phyloP scores from a whole-genome alignment of 768 basidiomycete species.

The Pleurotus eryngii region DNA sequence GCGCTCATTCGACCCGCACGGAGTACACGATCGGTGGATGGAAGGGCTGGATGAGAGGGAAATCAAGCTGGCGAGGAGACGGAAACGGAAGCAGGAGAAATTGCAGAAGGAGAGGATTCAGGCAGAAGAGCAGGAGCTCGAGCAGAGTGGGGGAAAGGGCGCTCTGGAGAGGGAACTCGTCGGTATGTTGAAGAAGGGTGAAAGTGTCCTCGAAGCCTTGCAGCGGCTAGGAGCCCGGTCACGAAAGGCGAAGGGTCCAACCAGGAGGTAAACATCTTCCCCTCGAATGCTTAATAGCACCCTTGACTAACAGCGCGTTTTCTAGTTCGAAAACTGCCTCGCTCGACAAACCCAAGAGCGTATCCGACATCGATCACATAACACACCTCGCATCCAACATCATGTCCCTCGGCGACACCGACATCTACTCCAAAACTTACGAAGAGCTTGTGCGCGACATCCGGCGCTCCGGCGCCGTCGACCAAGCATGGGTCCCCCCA shows the following conservation, averaged over 20 bases:
- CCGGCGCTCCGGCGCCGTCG: conserved; percentile 67
- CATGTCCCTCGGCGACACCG: conserved; percentile 81
- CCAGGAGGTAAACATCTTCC: conserved; percentile 30
- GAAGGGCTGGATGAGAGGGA: conserved; percentile 82
- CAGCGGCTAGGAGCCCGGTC: conserved; percentile 76
- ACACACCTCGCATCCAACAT: conserved; percentile 87
- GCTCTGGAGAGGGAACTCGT: conserved; percentile 68
- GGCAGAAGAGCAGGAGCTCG: conserved; percentile 73
- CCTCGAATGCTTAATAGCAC: background rate
- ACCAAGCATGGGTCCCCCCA: conserved; percentile 68
- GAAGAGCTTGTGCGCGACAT: conserved; percentile 80
- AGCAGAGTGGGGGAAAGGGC: conserved; percentile 62
- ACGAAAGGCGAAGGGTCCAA: conserved; percentile 44
- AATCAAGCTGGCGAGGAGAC: conserved; percentile 77
- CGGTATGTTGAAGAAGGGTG: conserved; percentile 78
- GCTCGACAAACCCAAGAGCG: conserved; percentile 15
- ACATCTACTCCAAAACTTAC: conserved; percentile 84
- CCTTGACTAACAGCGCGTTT: too few relatives aligned
- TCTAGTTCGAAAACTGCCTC: too few relatives aligned
- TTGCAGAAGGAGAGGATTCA: conserved; percentile 63
- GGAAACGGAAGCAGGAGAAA: conserved; percentile 73
- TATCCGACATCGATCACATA: conserved; percentile 62
- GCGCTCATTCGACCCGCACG: conserved; percentile 84
- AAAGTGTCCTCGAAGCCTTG: conserved; percentile 86
- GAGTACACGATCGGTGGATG: conserved; percentile 94